These are phyloP conservation scores for Trichoderma asperellum DNA, from an alignment of 2,329 filamentous ascomycete species.

Conservation along the genomic window DNA sequence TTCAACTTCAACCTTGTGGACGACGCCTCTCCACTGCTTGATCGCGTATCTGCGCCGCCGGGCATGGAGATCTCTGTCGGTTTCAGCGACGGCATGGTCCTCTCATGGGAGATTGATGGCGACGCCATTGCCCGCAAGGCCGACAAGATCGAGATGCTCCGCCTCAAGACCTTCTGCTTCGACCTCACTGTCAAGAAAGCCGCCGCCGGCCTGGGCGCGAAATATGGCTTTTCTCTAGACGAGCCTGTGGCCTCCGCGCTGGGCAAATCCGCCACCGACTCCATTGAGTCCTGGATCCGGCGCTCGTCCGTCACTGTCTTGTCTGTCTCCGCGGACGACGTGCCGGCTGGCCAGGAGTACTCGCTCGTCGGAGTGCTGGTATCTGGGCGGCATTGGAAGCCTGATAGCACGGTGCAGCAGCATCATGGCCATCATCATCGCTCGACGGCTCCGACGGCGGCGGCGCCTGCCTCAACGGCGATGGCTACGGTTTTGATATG, in stretches of 20 bases:
- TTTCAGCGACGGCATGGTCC: slow-evolving; percentile 40
- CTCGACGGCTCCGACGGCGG: not conserved
- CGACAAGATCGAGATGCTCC: slow-evolving; percentile 40
- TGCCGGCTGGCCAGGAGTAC: slow-evolving; percentile 30
- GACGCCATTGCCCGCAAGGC: slow-evolving; percentile 38
- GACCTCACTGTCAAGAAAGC: slow-evolving; percentile 35
- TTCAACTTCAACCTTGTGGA: slow-evolving; percentile 42
- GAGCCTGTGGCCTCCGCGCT: slow-evolving; percentile 31
- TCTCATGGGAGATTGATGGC: slow-evolving; percentile 45
- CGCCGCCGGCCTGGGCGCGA: slow-evolving; percentile 24
- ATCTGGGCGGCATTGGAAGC: slow-evolving; percentile 40
- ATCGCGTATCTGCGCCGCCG: slow-evolving; percentile 40
- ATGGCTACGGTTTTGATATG: slow-evolving; percentile 40
- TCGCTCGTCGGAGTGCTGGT: slow-evolving; percentile 38
- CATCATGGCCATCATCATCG: not conserved
- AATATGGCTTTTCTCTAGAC: slow-evolving; percentile 10
- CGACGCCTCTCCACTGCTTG: slow-evolving; percentile 36
- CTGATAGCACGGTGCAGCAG: not conserved
- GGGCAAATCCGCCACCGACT: slow-evolving; percentile 31
- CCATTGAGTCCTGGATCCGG: slow-evolving; percentile 32
- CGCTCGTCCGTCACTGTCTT: slow-evolving; percentile 34
- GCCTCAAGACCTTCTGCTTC: slow-evolving; percentile 43
- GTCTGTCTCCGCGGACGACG: slow-evolving; percentile 19
- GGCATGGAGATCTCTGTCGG: slow-evolving; percentile 43
- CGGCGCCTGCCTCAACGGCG: slow-evolving; percentile 24